phyloP scores from a whole-genome alignment of 1,284 basidiomycete genomes.

The Cutaneotrichosporon mucoides region DNA sequence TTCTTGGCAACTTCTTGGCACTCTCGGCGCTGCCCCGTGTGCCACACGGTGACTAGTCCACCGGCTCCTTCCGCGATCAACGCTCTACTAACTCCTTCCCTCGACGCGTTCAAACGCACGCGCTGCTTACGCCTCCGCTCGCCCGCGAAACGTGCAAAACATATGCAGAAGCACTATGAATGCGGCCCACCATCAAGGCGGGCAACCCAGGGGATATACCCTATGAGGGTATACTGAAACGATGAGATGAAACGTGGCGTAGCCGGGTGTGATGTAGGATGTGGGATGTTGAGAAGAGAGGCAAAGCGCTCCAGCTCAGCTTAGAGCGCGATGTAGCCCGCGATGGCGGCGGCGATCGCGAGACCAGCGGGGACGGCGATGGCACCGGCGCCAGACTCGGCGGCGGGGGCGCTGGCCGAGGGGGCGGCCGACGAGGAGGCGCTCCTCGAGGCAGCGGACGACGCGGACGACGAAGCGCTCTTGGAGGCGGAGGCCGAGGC shows the following conservation, averaged over 20 bases:
- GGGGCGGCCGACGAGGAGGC: constrained; percentile 11
- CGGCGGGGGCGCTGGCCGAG: constrained; percentile 6
- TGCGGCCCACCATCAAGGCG: not conserved
- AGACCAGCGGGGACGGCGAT: constrained; percentile 20
- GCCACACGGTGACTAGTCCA: too few species aligned
- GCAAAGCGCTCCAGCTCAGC: not conserved
- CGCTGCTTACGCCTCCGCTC: not conserved
- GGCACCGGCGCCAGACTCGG: constrained; percentile 11
- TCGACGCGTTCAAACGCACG: too few species aligned
- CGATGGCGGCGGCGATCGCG: constrained; percentile 24
- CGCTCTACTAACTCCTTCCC: too few species aligned
- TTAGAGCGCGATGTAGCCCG: constrained; percentile 28
- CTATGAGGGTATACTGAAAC: not conserved
- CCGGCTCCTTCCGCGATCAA: too few species aligned
- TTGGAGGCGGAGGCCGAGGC: constrained; percentile 9
- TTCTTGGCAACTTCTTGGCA: too few species aligned
- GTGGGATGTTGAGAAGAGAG: not conserved
- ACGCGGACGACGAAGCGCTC: constrained; percentile 7
- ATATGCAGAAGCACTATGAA: constrained; percentile 1
- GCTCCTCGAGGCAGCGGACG: constrained; percentile 6
- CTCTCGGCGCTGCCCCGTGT: too few species aligned
- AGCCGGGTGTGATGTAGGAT: not conserved
- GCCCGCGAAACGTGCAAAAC: not conserved
- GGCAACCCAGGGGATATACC: too few species aligned
- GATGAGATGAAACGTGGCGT: not conserved